phyloP scores from a whole-genome alignment of 192 early-diverging fungal genomes.

The Thamnidium elegans region DNA sequence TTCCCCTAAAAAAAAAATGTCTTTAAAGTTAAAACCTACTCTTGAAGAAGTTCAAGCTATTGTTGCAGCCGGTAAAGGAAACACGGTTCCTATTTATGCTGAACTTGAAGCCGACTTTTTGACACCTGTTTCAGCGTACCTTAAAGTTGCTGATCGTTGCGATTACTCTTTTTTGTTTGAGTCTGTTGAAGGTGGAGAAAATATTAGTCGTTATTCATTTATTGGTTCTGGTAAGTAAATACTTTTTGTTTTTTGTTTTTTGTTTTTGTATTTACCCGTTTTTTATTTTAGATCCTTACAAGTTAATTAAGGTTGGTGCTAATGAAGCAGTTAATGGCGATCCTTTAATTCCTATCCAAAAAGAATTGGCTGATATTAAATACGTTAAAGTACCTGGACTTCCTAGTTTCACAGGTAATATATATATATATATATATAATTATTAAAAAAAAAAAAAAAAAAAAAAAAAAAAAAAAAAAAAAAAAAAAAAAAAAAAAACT shows the following conservation, averaged over 20 bases:
- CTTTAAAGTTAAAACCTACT: conserved; percentile 58
- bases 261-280: neutral
- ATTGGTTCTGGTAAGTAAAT: conserved; percentile 79
- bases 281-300: conserved; percentile 70
- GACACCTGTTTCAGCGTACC: conserved; percentile 95
- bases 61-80: conserved; percentile 62
- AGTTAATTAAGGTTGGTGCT: conserved; percentile 75
- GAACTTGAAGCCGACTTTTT: conserved; percentile 88
- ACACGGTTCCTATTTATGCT: conserved; percentile 89
- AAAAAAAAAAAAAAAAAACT: neutral
- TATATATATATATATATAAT: neutral
- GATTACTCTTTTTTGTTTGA: conserved; percentile 96
- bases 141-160: conserved; percentile 76
- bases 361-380: conserved; percentile 73
- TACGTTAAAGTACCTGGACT: conserved; percentile 82
- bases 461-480: no score
- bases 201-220: conserved; percentile 94
- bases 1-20: conserved; percentile 41
- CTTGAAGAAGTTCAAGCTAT: conserved; percentile 68
- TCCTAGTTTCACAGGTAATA: conserved; percentile 76
- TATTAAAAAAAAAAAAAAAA: neutral
- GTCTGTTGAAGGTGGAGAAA: conserved; percentile 90
- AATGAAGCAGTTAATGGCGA: conserved; percentile 73
- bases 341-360: conserved; percentile 81
- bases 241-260: neutral